Percentiles rank a stretch among this genome's conserved stretches.
phyloP scores from a whole-genome alignment of 2,329 filamentous ascomycete species.

The Alternaria metachromatica region DNA sequence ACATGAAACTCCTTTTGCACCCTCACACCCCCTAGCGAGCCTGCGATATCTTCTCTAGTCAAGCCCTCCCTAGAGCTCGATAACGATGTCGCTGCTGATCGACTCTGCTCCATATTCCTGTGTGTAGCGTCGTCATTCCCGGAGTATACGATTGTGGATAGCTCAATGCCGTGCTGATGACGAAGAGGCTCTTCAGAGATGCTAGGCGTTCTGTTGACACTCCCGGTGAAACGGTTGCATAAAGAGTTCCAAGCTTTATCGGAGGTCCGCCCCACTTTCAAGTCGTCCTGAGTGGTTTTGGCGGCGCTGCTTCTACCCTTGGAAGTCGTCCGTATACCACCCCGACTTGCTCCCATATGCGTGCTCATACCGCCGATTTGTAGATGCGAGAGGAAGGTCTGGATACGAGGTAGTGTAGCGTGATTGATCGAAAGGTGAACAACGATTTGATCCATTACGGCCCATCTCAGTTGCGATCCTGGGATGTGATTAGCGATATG shows the following conservation, averaged over 20 bases:
- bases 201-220: neutral
- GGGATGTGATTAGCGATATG: neutral
- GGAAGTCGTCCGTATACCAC: neutral
- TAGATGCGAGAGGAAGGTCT: constrained; percentile 10
- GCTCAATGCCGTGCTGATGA: constrained; percentile 11
- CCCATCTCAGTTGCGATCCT: constrained; percentile 12
- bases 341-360: neutral
- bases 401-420: constrained; percentile 13
- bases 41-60: neutral
- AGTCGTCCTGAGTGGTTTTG: neutral
- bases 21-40: neutral
- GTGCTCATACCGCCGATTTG: constrained; percentile 5
- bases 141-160: constrained; percentile 10
- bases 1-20: neutral
- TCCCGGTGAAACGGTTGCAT: neutral
- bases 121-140: neutral
- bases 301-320: neutral
- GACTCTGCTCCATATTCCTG: neutral
- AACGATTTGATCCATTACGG: constrained; percentile 12
- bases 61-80: neutral
- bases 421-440: constrained; percentile 20
- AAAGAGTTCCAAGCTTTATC: neutral
- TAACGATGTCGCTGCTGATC: neutral
- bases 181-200: constrained; percentile 9
- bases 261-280: neutral